These are phyloP conservation scores for Gymnopilus junonius DNA, from an alignment of 768 basidiomycete species.

Conservation along the genomic window DNA sequence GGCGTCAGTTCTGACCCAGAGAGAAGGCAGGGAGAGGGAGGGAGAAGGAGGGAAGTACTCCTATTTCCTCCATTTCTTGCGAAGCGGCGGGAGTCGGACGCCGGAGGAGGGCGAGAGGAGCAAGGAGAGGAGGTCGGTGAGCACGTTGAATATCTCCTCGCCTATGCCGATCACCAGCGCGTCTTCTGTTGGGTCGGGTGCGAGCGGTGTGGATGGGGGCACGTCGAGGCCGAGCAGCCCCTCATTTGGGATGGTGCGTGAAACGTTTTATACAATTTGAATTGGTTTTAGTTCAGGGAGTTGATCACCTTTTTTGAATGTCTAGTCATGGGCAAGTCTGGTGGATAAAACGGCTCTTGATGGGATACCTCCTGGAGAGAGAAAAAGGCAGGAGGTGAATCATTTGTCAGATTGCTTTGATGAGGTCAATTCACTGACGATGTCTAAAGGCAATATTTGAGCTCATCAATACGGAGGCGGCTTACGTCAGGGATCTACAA, in stretches of 20 bases:
- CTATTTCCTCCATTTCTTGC: conserved; percentile 64
- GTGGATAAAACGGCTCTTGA: conserved; percentile 85
- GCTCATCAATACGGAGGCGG: conserved; percentile 86
- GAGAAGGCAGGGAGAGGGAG: conserved; percentile 5
- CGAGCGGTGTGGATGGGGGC: conserved; percentile 29
- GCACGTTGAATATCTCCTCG: conserved; percentile 59
- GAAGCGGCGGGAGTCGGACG: conserved; percentile 58
- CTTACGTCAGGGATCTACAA: conserved; percentile 92
- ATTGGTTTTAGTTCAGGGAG: no score
- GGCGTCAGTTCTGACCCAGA: conserved; percentile 42
- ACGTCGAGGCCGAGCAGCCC: conserved; percentile 52
- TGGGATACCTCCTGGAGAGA: conserved; percentile 76
- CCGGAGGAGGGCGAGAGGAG: conserved; percentile 39
- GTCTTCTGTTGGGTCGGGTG: conserved; percentile 51
- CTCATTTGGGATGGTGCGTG: conserved; percentile 70
- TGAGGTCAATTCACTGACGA: not conserved
- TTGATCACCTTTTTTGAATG: not conserved
- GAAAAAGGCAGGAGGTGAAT: conserved; percentile 85
- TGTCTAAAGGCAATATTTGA: conserved; percentile 85
- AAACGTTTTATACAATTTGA: no score
- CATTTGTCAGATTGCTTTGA: not conserved
- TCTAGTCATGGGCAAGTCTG: conserved; percentile 90
- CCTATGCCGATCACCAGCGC: not conserved
- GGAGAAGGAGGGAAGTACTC: conserved; percentile 43
- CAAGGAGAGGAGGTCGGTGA: conserved; percentile 42